Percentiles rank a stretch among this genome's conserved stretches.
Conservation (phyloP, 768 basidiomycete genomes). For the Hirschioporus abietinus region DNA sequence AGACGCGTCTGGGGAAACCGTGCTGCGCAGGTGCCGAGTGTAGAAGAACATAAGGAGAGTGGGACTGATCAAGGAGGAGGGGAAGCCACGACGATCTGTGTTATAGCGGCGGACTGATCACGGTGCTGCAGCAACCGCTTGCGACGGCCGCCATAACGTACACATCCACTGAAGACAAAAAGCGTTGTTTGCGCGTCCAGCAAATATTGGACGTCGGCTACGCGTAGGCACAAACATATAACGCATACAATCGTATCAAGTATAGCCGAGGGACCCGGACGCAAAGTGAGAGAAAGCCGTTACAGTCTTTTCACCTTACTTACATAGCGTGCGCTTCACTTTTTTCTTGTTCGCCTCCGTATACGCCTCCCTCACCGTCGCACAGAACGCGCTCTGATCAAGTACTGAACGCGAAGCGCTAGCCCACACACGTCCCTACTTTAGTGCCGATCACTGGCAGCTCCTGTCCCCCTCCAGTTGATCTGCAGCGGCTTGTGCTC, state of each 20-base stretch:
- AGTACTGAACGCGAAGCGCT: neutral
- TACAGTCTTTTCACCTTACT: too few species aligned
- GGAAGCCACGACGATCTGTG: neutral
- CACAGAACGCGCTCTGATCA: neutral
- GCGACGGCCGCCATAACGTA: too few species aligned
- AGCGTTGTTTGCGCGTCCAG: too few species aligned
- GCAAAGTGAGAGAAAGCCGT: too few species aligned
- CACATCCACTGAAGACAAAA: too few species aligned
- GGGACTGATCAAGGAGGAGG: neutral
- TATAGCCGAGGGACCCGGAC: too few species aligned
- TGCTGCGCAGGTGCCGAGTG: too few species aligned
- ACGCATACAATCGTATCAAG: too few species aligned
- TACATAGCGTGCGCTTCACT: too few species aligned
- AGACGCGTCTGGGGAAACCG: neutral
- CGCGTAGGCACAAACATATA: too few species aligned
- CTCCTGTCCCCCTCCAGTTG: neutral
- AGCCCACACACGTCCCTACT: neutral
- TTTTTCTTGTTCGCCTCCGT: neutral
- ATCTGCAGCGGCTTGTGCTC: neutral
- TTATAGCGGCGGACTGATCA: neutral
- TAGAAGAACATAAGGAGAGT: neutral
- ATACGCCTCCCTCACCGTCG: neutral
- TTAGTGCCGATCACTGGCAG: neutral
- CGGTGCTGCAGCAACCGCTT: too few species aligned
- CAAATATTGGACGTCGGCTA: too few species aligned